phyloP scores from a whole-genome alignment of 371 early-diverging fungal species.

The Mortierella sp. region DNA sequence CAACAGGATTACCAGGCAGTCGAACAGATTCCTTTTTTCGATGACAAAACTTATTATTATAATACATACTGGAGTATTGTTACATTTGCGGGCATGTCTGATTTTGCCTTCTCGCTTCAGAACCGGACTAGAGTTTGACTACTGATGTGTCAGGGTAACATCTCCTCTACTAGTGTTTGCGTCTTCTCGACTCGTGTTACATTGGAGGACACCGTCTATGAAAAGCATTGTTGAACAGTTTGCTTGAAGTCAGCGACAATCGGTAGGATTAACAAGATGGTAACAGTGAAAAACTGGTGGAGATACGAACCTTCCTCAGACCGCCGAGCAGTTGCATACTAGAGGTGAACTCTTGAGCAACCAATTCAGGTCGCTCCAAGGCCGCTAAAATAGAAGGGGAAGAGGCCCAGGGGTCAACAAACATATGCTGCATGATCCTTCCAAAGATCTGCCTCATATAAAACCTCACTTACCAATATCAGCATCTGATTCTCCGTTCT shows the following conservation, averaged over 20 bases:
- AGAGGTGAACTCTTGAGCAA: slow-evolving; percentile 41
- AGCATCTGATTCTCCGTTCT: background rate
- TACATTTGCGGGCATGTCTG: too few species aligned
- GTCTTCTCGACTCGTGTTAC: slow-evolving; percentile 38
- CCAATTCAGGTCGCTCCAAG: slow-evolving; percentile 29
- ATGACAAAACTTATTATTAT: background rate
- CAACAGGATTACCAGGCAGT: background rate
- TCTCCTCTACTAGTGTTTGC: slow-evolving; percentile 42
- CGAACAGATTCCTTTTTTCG: too few species aligned
- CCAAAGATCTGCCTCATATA: background rate
- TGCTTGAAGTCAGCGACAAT: too few species aligned
- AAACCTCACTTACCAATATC: slow-evolving; percentile 5
- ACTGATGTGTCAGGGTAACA: slow-evolving; percentile 38
- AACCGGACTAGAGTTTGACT: too few species aligned
- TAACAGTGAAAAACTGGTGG: background rate
- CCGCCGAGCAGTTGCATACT: slow-evolving; percentile 35
- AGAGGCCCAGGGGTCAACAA: background rate
- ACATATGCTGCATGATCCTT: background rate
- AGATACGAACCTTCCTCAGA: slow-evolving; percentile 29
- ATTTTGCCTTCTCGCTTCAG: too few species aligned
- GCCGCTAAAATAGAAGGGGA: background rate
- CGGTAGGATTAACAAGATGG: too few species aligned
- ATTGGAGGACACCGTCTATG: slow-evolving; percentile 44
- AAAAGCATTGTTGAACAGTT: too few species aligned
- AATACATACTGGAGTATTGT: too few species aligned